phyloP scores from a whole-genome alignment of 192 early-diverging fungal genomes.

The Coemansia sp. region DNA sequence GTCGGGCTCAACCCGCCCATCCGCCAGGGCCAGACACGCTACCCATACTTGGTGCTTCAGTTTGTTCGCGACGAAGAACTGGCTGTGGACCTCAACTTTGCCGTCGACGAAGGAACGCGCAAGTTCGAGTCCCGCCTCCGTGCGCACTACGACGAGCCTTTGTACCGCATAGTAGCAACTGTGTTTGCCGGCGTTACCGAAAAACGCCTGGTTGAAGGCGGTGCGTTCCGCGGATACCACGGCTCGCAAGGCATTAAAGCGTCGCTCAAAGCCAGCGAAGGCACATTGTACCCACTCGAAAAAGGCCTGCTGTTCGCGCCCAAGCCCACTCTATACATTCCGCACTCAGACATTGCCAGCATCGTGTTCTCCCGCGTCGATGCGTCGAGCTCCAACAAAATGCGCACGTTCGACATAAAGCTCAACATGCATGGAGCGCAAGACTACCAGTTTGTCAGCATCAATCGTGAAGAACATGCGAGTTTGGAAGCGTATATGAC shows the following conservation, averaged over 20 bases:
- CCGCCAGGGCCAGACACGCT: slow-evolving; percentile 93
- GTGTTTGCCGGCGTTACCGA: slow-evolving; percentile 82
- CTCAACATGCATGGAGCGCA: slow-evolving; percentile 76
- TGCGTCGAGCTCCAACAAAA: slow-evolving; percentile 49
- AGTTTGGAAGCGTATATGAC: slow-evolving; percentile 78
- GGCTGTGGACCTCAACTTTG: slow-evolving; percentile 78
- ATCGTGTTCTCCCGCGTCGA: slow-evolving; percentile 85
- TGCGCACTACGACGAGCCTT: slow-evolving; percentile 80
- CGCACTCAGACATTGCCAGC: slow-evolving; percentile 76
- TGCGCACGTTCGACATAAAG: slow-evolving; percentile 90
- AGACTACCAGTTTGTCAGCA: slow-evolving; percentile 85
- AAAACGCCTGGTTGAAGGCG: slow-evolving; percentile 70
- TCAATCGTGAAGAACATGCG: slow-evolving; percentile 86
- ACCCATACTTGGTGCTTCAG: slow-evolving; percentile 94
- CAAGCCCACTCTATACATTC: slow-evolving; percentile 88
- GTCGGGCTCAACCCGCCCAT: slow-evolving; percentile 95
- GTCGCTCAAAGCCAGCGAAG: slow-evolving; percentile 96
- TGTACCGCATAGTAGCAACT: slow-evolving; percentile 80
- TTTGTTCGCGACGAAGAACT: slow-evolving; percentile 91
- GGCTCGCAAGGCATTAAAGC: slow-evolving; percentile 83
- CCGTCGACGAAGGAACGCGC: slow-evolving; percentile 66
- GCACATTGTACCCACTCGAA: slow-evolving; percentile 88
- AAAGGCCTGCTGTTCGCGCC: slow-evolving; percentile 92
- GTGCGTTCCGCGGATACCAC: slow-evolving; percentile 66
- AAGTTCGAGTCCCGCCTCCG: slow-evolving; percentile 75